phyloP scores from a whole-genome alignment of 75 land plant genomes.

The Sequoia sempervirens region DNA sequence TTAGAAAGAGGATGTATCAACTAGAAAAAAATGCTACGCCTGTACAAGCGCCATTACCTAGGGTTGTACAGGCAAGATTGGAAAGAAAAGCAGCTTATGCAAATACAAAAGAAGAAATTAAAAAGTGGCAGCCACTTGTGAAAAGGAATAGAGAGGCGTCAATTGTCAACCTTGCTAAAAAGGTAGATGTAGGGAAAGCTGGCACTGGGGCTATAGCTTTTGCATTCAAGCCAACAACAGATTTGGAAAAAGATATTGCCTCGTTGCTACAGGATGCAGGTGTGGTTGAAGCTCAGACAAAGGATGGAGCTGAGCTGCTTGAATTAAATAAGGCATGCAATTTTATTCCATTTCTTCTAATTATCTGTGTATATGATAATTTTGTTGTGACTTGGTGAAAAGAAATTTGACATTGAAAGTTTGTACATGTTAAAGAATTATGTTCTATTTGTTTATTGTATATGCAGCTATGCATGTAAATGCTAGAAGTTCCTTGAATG shows the following conservation, averaged over 20 bases:
- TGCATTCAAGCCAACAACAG: conserved; percentile 67
- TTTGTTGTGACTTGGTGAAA: neutral
- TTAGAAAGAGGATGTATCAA: conserved; percentile 65
- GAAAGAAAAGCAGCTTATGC: conserved; percentile 74
- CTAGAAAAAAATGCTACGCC: conserved; percentile 45
- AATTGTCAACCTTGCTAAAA: conserved; percentile 57
- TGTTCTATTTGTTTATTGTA: neutral
- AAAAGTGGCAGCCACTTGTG: conserved; percentile 82
- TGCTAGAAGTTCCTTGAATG: no score
- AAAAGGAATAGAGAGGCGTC: conserved; percentile 91
- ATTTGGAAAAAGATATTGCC: conserved; percentile 80
- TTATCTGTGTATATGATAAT: neutral
- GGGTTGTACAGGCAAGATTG: conserved; percentile 44
- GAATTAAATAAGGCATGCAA: conserved; percentile 73
- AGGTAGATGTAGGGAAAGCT: conserved; percentile 29
- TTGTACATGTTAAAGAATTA: neutral
- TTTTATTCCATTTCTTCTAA: neutral
- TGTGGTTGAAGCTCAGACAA: conserved; percentile 51
- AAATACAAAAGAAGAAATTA: conserved; percentile 65
- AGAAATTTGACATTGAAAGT: neutral
- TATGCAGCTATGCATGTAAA: neutral
- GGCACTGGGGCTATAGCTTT: conserved; percentile 68
- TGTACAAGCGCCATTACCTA: conserved; percentile 74
- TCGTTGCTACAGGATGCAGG: conserved; percentile 43
- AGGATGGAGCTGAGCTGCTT: conserved; percentile 71